Evolutionary conservation across 164 flowering plant species (phyloP), one percentile per base, ranked within the genome.

Genomic region (Stephania cephalantha): DNA sequence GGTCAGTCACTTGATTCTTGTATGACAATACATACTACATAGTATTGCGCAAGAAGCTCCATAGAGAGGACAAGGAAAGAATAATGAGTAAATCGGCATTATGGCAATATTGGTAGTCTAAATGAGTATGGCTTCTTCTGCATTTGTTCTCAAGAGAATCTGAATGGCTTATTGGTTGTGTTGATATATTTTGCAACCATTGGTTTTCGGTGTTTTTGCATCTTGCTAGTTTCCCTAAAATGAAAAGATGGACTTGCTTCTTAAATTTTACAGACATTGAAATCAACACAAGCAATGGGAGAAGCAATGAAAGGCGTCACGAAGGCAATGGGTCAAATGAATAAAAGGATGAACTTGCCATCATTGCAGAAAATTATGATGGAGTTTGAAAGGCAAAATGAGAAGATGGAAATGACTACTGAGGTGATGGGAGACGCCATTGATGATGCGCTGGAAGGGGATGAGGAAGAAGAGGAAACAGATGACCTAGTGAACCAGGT

Each of bases 281-380:
- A 90, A 84, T 90, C 96, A 29, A 91, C 94, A 22, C 97, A 90
- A 86, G 94, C 94, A 72, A 92, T 90, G 97, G 97, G 97, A 20
- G 92, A 92, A 80, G 95, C 95, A 65, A 90, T 92, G 97, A 92
- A 92, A 87, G 92, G 92, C 70, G 95, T 90, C 29, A 90, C 91
- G 2, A 91, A 91, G 83, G 97, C 95, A 52, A 92, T 92, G 97
- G 95, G 95, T 15, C 92, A 90, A 83, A 92, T 89, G 97, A 92
- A 90, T 76, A 85, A 89, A 80, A 94, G 87, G 85, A 90, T 90
- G 94, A 90, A 92, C 84, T 80, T 92, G 82, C 95, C 95, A 20
- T 83, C 91, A 7, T 72, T 92, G 78, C 93, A 90, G 88, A 88
- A 85, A 76, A 90, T 88, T 61, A 91, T 90, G 97, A 87, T 82